Evolutionary conservation across 2,329 filamentous ascomycete species (phyloP).

Genomic region (Trichoderma harzianum): DNA sequence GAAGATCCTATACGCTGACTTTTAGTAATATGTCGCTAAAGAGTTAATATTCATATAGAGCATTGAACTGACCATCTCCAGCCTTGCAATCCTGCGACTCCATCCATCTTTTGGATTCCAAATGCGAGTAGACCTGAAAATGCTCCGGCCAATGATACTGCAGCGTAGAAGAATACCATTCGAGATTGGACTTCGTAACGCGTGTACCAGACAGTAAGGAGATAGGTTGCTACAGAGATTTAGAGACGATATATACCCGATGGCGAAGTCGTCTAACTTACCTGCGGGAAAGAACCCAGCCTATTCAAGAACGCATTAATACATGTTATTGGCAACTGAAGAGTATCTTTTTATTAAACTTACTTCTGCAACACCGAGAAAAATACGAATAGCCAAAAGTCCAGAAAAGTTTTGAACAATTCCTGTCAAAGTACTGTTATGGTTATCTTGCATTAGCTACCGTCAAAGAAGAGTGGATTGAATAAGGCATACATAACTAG

Average conservation of each 20-base stretch:
- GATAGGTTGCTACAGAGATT: constrained; percentile 50
- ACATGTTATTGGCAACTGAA: not conserved
- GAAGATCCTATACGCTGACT: constrained; percentile 51
- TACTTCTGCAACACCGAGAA: constrained; percentile 38
- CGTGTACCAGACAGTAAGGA: constrained; percentile 86
- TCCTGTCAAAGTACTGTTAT: constrained; percentile 74
- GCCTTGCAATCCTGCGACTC: not conserved
- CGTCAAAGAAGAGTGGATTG: not conserved
- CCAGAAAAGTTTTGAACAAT: constrained; percentile 74
- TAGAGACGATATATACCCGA: not conserved
- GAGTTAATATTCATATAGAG: not conserved
- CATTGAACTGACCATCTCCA: not conserved
- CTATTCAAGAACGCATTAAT: not conserved
- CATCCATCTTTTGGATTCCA: not conserved
- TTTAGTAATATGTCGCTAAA: not conserved
- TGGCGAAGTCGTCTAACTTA: constrained; percentile 36
- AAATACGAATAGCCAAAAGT: constrained; percentile 76
- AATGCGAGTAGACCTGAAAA: not conserved
- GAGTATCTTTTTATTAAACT: not conserved
- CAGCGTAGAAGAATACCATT: constrained; percentile 89
- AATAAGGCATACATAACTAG: not conserved
- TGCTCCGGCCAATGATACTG: constrained; percentile 50
- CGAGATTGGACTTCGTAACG: constrained; percentile 84
- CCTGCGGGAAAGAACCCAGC: not conserved
- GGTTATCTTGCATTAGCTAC: constrained; percentile 32